phyloP scores from a whole-genome alignment of 495 filamentous ascomycete species.

The Penicillium riverlandense region DNA sequence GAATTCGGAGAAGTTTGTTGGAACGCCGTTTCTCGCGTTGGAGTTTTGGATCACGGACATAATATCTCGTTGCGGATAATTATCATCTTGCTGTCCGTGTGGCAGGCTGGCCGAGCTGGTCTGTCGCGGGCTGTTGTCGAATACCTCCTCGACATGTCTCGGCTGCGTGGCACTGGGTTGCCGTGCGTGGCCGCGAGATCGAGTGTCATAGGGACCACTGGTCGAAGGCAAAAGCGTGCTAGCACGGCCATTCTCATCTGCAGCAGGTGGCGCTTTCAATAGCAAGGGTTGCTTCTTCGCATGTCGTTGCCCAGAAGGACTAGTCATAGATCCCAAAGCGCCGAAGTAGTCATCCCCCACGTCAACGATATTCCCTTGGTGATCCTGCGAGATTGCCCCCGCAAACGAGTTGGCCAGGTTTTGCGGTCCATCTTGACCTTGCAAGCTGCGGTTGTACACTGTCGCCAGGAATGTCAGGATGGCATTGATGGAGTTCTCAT shows the following conservation, averaged over 20 bases:
- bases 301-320: conserved; percentile 28
- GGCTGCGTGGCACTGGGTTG: conserved; percentile 25
- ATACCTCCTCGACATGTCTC: conserved; percentile 40
- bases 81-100: conserved; percentile 16
- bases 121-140: conserved; percentile 33
- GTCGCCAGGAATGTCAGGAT: conserved; percentile 95
- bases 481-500: conserved; percentile 97
- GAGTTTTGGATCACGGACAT: conserved; percentile 80
- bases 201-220: conserved; percentile 23
- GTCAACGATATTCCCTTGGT: conserved; percentile 63
- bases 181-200: conserved; percentile 25
- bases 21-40: conserved; percentile 53
- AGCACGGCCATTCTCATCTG: conserved; percentile 27
- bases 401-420: conserved; percentile 67
- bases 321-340: conserved; percentile 28
- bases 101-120: conserved; percentile 7
- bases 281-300: conserved; percentile 46
- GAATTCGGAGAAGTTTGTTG: conserved; percentile 54
- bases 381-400: conserved; percentile 56
- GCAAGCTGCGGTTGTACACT: conserved; percentile 78
- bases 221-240: conserved; percentile 33
- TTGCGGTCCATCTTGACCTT: conserved; percentile 53
- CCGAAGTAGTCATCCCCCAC: conserved; percentile 50
- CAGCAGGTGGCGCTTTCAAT: conserved; percentile 39
- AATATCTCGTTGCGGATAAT: conserved; percentile 59